Conservation (phyloP, 2,329 filamentous ascomycete genomes). For the Trichoderma harzianum region DNA sequence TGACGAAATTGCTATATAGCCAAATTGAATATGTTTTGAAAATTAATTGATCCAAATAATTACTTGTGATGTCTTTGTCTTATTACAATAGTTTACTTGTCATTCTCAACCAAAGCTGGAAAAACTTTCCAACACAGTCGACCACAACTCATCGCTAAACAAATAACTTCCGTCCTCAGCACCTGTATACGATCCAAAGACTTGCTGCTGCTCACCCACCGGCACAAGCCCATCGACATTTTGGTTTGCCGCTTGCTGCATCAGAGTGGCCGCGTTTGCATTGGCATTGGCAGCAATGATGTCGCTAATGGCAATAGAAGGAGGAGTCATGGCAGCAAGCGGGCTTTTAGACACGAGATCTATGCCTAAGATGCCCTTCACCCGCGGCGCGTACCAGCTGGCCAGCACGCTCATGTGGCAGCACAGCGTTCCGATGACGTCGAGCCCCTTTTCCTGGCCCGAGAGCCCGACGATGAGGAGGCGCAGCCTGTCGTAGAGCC, state of each 20-base stretch:
- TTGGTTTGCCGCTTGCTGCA: not conserved
- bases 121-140: not conserved
- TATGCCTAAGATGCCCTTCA: not conserved
- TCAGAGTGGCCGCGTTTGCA: not conserved
- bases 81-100: not conserved
- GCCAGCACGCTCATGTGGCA: conserved; percentile 6
- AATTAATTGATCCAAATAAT: not conserved
- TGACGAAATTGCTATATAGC: conserved; percentile 13
- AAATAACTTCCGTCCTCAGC: not conserved
- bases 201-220: not conserved
- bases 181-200: not conserved
- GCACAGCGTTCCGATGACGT: conserved; percentile 3
- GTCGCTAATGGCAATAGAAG: not conserved
- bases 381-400: not conserved
- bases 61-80: not conserved
- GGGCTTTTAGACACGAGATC: not conserved
- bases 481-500: conserved; percentile 9
- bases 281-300: not conserved
- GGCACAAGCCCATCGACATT: not conserved
- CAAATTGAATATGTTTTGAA: conserved; percentile 15
- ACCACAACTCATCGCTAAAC: conserved; percentile 4
- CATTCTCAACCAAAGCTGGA: not conserved
- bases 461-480: conserved; percentile 2
- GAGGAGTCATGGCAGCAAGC: not conserved
- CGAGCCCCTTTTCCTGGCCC: not conserved